Conservation (phyloP, 2,329 filamentous ascomycete species). For the Alternaria longipes region DNA sequence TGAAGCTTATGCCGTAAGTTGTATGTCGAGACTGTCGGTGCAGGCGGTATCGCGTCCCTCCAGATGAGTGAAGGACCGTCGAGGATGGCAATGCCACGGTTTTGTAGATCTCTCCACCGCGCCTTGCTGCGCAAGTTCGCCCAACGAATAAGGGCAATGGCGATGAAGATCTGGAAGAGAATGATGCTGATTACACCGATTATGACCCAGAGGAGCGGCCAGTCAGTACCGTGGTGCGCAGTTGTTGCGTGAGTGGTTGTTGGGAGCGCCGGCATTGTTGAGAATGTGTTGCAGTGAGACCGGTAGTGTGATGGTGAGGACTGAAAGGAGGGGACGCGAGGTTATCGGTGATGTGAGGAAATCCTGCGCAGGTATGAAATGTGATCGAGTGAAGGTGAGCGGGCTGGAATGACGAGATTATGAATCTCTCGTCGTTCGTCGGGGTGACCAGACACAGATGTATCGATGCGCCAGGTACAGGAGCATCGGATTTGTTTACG, state of each 20-base stretch:
- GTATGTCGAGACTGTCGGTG: slow-evolving; percentile 12
- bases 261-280: slow-evolving; percentile 1
- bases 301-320: neutral
- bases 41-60: slow-evolving; percentile 19
- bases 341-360: neutral
- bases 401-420: neutral
- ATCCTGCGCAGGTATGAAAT: neutral
- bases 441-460: neutral
- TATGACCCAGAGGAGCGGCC: slow-evolving; percentile 11
- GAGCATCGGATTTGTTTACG: neutral
- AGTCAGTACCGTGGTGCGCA: slow-evolving; percentile 3
- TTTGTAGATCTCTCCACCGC: slow-evolving; percentile 17
- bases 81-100: slow-evolving; percentile 25
- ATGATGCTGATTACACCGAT: slow-evolving; percentile 11
- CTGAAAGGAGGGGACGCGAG: neutral
- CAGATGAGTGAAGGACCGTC: slow-evolving; percentile 21
- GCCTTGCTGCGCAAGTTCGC: slow-evolving; percentile 19
- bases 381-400: neutral
- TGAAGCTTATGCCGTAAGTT: slow-evolving; percentile 12
- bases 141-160: slow-evolving; percentile 5
- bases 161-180: slow-evolving; percentile 5
- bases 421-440: neutral
- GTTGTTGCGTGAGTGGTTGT: neutral
- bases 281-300: neutral
- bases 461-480: neutral